Conservation (phyloP, 2,329 filamentous ascomycete species). For the Aspergillus cejpii region DNA sequence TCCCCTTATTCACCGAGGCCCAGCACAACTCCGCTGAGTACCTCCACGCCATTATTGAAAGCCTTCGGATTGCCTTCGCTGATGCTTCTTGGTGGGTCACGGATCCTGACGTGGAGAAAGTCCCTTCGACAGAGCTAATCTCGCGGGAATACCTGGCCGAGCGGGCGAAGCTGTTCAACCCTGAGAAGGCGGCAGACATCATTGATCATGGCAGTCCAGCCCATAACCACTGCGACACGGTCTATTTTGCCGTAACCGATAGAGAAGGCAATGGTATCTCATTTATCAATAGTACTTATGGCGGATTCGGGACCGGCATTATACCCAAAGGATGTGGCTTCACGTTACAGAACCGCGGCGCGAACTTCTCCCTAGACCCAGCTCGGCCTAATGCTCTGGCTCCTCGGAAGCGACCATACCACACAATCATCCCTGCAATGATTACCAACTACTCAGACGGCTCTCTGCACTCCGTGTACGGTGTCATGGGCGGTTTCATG, state of each 20-base stretch:
- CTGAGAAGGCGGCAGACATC: slow-evolving; percentile 46
- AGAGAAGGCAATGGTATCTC: slow-evolving; percentile 78
- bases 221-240: slow-evolving; percentile 79
- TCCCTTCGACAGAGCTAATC: slow-evolving; percentile 65
- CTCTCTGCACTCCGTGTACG: slow-evolving; percentile 76
- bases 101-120: slow-evolving; percentile 65
- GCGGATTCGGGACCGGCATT: slow-evolving; percentile 76
- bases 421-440: slow-evolving; percentile 93
- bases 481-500: slow-evolving; percentile 98
- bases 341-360: slow-evolving; percentile 86
- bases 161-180: slow-evolving; percentile 57
- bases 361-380: slow-evolving; percentile 66
- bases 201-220: slow-evolving; percentile 74
- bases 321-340: slow-evolving; percentile 83
- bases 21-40: slow-evolving; percentile 79
- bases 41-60: slow-evolving; percentile 81
- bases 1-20: slow-evolving; percentile 60
- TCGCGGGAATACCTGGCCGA: slow-evolving; percentile 66
- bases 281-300: slow-evolving; percentile 95
- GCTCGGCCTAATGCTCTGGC: slow-evolving; percentile 73
- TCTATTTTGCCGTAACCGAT: slow-evolving; percentile 87
- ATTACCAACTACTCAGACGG: slow-evolving; percentile 70
- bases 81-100: slow-evolving; percentile 87
- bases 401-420: slow-evolving; percentile 83
- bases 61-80: slow-evolving; percentile 80